Evolutionary conservation across 73 alveolate genomes (phyloP).

Genomic region (Uronychia setigera): DNA sequence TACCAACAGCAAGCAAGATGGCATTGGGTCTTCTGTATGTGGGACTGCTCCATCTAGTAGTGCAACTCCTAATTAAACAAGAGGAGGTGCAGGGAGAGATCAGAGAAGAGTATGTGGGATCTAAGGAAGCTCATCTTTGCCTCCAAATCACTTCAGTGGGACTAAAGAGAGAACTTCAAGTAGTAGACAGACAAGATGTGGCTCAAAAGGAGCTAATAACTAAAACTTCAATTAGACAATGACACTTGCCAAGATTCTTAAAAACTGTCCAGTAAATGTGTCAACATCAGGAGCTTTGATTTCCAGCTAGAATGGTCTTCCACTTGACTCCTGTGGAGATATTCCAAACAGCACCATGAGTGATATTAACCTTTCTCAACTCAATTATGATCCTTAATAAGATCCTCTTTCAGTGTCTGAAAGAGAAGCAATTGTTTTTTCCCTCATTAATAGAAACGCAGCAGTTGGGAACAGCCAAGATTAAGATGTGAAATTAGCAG

Average conservation of each 20-base stretch:
- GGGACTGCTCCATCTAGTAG: neutral
- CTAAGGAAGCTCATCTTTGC: neutral
- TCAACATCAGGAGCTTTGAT: neutral
- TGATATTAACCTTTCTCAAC: neutral
- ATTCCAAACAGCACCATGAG: constrained; percentile 1
- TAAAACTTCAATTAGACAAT: neutral
- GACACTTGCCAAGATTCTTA: neutral
- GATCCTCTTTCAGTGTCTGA: neutral
- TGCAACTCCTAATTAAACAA: neutral
- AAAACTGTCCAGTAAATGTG: neutral
- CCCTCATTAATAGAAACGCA: neutral
- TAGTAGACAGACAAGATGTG: neutral
- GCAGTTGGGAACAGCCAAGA: neutral
- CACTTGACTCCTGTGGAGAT: too few relatives aligned
- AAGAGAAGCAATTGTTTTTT: neutral
- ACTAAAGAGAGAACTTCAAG: neutral
- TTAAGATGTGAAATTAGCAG: neutral
- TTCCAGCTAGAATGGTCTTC: too few relatives aligned
- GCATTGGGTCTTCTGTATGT: neutral
- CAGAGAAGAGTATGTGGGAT: neutral
- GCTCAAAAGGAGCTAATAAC: too few relatives aligned
- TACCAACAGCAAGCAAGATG: neutral
- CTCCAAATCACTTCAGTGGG: neutral
- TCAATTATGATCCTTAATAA: neutral
- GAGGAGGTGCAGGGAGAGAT: neutral